A percentile compares a stretch with the other conserved stretches of the same genome.
Evolutionary conservation across 208 protist genomes (phyloP).

Genomic region (Angomonas deanei): DNA sequence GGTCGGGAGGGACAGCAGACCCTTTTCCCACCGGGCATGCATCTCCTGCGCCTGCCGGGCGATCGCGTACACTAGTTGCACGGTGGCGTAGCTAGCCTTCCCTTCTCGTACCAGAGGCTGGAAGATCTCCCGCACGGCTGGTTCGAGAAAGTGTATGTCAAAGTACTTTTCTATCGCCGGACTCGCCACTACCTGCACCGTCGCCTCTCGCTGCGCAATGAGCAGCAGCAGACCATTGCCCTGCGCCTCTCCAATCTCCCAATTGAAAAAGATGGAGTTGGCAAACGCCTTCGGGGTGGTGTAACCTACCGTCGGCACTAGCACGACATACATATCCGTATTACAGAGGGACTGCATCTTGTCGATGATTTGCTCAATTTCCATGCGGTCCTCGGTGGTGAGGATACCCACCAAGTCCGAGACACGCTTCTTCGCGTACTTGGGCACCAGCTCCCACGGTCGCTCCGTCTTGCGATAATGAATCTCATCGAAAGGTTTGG

Average conservation of each 20-base stretch:
- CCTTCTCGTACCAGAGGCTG: slow-evolving; percentile 78
- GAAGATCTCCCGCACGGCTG: slow-evolving; percentile 69
- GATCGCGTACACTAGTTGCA: slow-evolving; percentile 86
- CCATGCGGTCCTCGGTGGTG: slow-evolving; percentile 75
- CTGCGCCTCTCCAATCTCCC: slow-evolving; percentile 65
- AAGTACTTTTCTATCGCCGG: slow-evolving; percentile 82
- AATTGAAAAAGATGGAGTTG: slow-evolving; percentile 84
- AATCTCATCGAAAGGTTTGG: slow-evolving; percentile 79
- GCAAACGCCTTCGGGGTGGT: slow-evolving; percentile 71
- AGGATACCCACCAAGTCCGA: slow-evolving; percentile 77
- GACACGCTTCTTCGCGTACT: slow-evolving; percentile 81
- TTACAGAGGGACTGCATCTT: slow-evolving; percentile 82
- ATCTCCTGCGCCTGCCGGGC: slow-evolving; percentile 81
- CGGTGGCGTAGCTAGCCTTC: slow-evolving; percentile 65
- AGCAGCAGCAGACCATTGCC: slow-evolving; percentile 79
- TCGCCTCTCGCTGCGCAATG: slow-evolving; percentile 77
- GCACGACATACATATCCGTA: slow-evolving; percentile 75
- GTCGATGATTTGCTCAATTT: slow-evolving; percentile 85
- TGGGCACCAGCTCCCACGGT: slow-evolving; percentile 79
- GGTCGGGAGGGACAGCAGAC: slow-evolving; percentile 45
- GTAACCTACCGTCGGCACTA: slow-evolving; percentile 85
- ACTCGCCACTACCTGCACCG: slow-evolving; percentile 70
- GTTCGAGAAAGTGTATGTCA: slow-evolving; percentile 52
- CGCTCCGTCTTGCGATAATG: slow-evolving; percentile 77
- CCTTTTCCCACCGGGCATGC: slow-evolving; percentile 50